Evolutionary conservation across 2,329 filamentous ascomycete species (phyloP).

Genomic region (Colletotrichum limetticola): DNA sequence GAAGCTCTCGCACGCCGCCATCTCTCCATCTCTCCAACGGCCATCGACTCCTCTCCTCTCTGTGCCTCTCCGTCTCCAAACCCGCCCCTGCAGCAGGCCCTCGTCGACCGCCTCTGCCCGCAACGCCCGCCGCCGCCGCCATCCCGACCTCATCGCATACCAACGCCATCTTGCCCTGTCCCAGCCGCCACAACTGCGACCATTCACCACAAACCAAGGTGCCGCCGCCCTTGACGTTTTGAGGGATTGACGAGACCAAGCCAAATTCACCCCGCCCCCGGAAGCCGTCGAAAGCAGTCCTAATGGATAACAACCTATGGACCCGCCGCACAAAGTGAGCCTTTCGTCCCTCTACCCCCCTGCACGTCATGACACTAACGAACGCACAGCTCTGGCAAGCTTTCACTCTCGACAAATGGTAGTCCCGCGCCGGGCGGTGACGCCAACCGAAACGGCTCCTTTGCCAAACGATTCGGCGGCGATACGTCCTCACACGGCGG

Average conservation of each 20-base stretch:
- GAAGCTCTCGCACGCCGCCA: conserved; percentile 14
- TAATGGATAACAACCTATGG: conserved; percentile 77
- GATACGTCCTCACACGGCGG: conserved; percentile 79
- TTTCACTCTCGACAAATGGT: conserved; percentile 82
- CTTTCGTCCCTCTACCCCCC: conserved; percentile 25
- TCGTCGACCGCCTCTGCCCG: conserved; percentile 23
- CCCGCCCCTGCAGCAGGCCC: conserved; percentile 30
- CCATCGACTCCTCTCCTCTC: background rate
- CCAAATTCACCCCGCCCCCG: conserved; percentile 10
- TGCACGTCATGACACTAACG: conserved; percentile 15
- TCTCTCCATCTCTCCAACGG: conserved; percentile 8
- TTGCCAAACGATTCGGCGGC: conserved; percentile 80
- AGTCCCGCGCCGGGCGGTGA: conserved; percentile 63
- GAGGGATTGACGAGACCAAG: conserved; percentile 24
- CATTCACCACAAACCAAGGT: conserved; percentile 26
- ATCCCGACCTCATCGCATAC: conserved; percentile 32
- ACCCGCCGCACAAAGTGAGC: conserved; percentile 85
- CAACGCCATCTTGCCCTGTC: conserved; percentile 16
- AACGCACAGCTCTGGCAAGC: conserved; percentile 78
- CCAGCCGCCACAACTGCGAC: conserved; percentile 35
- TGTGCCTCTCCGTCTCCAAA: background rate
- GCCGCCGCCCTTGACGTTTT: conserved; percentile 30
- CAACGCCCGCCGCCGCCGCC: conserved; percentile 14
- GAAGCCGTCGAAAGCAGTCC: conserved; percentile 46
- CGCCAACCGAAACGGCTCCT: conserved; percentile 69